Percentiles rank a stretch among this genome's conserved stretches.
These are phyloP conservation scores for Epichloe bromicola DNA, from an alignment of 2,329 filamentous ascomycete species.

Conservation along the genomic window DNA sequence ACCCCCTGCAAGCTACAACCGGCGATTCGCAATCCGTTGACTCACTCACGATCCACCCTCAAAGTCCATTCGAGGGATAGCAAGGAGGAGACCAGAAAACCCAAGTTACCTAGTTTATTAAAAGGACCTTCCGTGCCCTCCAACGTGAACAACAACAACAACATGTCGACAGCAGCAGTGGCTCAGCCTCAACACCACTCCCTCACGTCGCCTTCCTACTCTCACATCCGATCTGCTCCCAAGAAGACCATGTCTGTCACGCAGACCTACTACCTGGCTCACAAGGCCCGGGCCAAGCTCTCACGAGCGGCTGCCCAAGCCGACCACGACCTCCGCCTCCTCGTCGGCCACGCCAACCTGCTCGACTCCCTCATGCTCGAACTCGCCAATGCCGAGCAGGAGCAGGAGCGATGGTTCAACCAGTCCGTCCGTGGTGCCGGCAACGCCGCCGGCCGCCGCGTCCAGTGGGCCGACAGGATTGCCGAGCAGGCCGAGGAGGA, in stretches of 20 bases:
- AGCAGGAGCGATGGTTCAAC: slow-evolving; percentile 98
- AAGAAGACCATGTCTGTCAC: slow-evolving; percentile 94
- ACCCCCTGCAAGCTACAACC: slow-evolving; percentile 15
- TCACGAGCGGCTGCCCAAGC: slow-evolving; percentile 77
- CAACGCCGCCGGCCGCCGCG: slow-evolving; percentile 51
- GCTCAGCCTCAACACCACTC: slow-evolving; percentile 14
- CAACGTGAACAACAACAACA: slow-evolving; percentile 6
- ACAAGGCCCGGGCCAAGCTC: slow-evolving; percentile 94
- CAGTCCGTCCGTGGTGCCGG: slow-evolving; percentile 72
- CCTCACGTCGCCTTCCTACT: slow-evolving; percentile 8
- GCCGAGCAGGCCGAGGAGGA: slow-evolving; percentile 62
- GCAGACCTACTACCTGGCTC: slow-evolving; percentile 95
- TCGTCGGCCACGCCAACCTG: slow-evolving; percentile 96
- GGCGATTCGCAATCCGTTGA: slow-evolving; percentile 15
- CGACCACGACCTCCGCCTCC: slow-evolving; percentile 87
- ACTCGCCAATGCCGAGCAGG: slow-evolving; percentile 83
- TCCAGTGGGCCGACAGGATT: slow-evolving; percentile 78
- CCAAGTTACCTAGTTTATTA: not conserved
- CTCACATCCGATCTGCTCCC: slow-evolving; percentile 23
- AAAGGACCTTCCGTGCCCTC: slow-evolving; percentile 5
- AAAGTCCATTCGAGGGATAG: slow-evolving; percentile 1
- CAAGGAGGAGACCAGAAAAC: slow-evolving; percentile 11
- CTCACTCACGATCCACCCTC: slow-evolving; percentile 10
- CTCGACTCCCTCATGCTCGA: slow-evolving; percentile 89
- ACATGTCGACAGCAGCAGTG: slow-evolving; percentile 17